Percentiles rank a stretch among this genome's conserved stretches.
These are phyloP conservation scores for Mimosa bimucronata DNA, from an alignment of 306 rosid species.

Conservation along the genomic window DNA sequence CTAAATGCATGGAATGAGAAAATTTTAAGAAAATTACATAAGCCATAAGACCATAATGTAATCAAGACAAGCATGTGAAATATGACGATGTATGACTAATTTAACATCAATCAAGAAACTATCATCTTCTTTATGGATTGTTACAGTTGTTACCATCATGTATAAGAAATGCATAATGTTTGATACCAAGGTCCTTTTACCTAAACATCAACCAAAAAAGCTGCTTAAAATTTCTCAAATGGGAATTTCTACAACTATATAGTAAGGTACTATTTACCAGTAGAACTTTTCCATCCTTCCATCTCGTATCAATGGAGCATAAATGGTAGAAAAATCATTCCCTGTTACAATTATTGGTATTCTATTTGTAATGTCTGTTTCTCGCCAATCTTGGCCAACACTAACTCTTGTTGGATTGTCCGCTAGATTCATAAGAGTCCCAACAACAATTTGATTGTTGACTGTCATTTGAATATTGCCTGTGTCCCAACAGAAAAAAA, in stretches of 20 bases:
- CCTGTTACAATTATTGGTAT: conserved; percentile 94
- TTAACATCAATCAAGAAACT: conserved; percentile 31
- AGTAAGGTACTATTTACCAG: conserved; percentile 59
- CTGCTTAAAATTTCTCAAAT: conserved; percentile 11
- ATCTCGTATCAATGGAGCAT: conserved; percentile 96
- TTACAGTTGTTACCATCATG: not conserved
- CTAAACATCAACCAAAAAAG: conserved; percentile 8
- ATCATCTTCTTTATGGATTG: not conserved
- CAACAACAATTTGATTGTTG: conserved; percentile 96
- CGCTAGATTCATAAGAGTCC: conserved; percentile 92
- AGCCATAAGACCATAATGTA: conserved; percentile 25
- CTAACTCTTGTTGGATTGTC: conserved; percentile 97
- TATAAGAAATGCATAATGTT: not conserved
- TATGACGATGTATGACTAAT: not conserved
- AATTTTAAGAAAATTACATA: conserved; percentile 15
- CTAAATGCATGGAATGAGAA: conserved; percentile 30
- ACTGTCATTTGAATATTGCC: conserved; percentile 96
- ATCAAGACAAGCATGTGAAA: conserved; percentile 2
- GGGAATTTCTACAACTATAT: conserved; percentile 20
- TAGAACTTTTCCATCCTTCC: conserved; percentile 99
- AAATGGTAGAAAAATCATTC: conserved; percentile 89
- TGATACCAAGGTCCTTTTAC: not conserved
- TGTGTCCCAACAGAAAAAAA: conserved; percentile 42
- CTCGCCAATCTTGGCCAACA: conserved; percentile 93
- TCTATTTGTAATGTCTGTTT: conserved; percentile 74